Base-by-base conservation (phyloP, 257 asterid genomes). In the Fraxinus quadrangulata region DNA sequence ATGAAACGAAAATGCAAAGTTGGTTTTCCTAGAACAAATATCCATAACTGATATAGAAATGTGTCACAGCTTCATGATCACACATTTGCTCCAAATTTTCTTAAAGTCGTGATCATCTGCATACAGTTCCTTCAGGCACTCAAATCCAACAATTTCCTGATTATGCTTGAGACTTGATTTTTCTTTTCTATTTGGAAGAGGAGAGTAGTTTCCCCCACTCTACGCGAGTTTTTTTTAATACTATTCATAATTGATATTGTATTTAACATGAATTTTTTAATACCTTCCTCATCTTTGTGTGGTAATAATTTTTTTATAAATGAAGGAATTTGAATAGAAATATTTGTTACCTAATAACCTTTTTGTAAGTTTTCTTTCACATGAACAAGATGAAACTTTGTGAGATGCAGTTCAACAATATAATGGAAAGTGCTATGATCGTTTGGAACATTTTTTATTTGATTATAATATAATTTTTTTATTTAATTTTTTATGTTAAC, bases 381-480 rank as follows among this genome's bases (percentile, higher is more conserved):
- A 28, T 65, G 42, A 78, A 69, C 73, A 88, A 90, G 92, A 89
- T 79, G 79, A 39, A 36, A 17, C 76, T 37, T 79, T 87, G 82
- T 45, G 59, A 47, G 81, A 77, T 5, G 88, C 85, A 4, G 89
- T 89, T 68, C 34, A 81, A 72, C 73, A 23, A 63, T 68, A 73
- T 5, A 75, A 81, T 21, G 85, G 85, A 6, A 87, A 84, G 74
- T 17, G 77, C 75, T 87, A 30, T 1, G 31, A 30, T 30, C 2
- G 31, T 30, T 30, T 30, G 31, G 31, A 30, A 30, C 31, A 30
- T 30, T 30, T 30, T 2, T 30, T 30, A 30, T 30, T 30, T 30
- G 31, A 30, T 1, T 30, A 30, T 30, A 30, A 30, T 30, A 30
- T 30, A 30, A 30, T 30, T 30, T 30, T 1, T 30, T 30, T 30